These are phyloP conservation scores for Trichoderma polysporum DNA, from an alignment of 2,329 filamentous ascomycete genomes.

Conservation along the genomic window DNA sequence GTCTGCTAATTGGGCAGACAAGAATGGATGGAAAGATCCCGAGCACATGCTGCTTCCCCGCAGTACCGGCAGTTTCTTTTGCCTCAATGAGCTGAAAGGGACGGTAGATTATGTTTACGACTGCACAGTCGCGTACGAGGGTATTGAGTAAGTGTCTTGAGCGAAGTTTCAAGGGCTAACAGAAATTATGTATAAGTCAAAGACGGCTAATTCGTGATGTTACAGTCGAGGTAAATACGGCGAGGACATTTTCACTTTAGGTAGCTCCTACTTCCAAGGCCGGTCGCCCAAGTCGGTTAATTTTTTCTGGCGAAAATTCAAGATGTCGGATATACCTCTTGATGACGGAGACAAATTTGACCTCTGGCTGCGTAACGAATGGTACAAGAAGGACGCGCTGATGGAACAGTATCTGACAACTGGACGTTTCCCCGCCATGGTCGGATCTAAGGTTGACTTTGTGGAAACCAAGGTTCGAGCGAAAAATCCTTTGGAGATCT, in stretches of 20 bases:
- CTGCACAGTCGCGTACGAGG: constrained; percentile 94
- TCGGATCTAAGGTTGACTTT: constrained; percentile 47
- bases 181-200: not conserved
- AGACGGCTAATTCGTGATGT: constrained; percentile 5
- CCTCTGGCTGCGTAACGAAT: constrained; percentile 78
- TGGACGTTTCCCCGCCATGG: constrained; percentile 74
- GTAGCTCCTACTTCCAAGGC: constrained; percentile 84
- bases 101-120: constrained; percentile 84
- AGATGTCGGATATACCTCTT: constrained; percentile 76
- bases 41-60: constrained; percentile 75
- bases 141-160: constrained; percentile 71
- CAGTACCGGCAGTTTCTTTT: constrained; percentile 79
- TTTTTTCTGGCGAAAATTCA: constrained; percentile 91
- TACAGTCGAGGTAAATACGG: constrained; percentile 73
- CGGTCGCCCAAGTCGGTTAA: constrained; percentile 92
- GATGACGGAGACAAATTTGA: constrained; percentile 74
- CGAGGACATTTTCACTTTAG: constrained; percentile 86
- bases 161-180: too few species aligned
- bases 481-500: constrained; percentile 53
- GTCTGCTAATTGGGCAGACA: constrained; percentile 74
- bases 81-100: constrained; percentile 70
- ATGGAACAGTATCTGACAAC: constrained; percentile 79
- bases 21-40: constrained; percentile 69
- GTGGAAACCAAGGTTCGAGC: constrained; percentile 61
- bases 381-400: constrained; percentile 88